Evolutionary conservation across 1,139 yeast species (phyloP).

Genomic region (Taphrina wiesneri): DNA sequence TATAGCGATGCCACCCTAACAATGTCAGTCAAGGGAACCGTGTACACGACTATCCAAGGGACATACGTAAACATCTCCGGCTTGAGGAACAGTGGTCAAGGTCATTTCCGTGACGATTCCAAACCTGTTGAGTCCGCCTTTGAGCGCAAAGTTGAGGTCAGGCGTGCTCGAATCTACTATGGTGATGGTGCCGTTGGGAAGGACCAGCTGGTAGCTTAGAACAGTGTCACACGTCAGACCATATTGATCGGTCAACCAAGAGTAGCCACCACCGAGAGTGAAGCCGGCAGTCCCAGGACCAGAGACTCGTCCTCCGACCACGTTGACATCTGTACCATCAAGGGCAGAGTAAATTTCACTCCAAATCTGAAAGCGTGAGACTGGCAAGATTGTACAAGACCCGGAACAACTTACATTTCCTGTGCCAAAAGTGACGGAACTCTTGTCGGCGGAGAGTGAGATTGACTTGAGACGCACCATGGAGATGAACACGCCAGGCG

Average conservation of each 20-base stretch:
- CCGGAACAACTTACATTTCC: not conserved
- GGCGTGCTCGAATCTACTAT: constrained; percentile 2
- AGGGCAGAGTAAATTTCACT: constrained; percentile 6
- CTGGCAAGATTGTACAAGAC: not conserved
- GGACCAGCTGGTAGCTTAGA: constrained; percentile 11
- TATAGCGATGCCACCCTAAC: not conserved
- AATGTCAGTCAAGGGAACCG: not conserved
- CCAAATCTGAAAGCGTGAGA: not conserved
- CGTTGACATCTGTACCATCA: constrained; percentile 10
- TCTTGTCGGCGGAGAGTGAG: constrained; percentile 7
- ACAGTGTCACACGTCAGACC: constrained; percentile 22
- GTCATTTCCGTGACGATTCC: constrained; percentile 24
- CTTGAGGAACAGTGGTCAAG: constrained; percentile 1
- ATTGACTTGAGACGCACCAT: constrained; percentile 18
- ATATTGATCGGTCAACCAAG: constrained; percentile 6
- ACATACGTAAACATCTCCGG: constrained; percentile 4
- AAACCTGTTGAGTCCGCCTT: constrained; percentile 21
- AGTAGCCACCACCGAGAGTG: constrained; percentile 14
- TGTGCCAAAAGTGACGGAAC: constrained; percentile 12
- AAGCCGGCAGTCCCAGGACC: constrained; percentile 16
- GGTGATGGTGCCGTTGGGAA: constrained; percentile 22
- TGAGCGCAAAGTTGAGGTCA: constrained; percentile 25
- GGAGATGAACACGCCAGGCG: constrained; percentile 16
- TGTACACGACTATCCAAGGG: not conserved
- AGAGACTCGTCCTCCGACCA: constrained; percentile 13